phyloP scores from a whole-genome alignment of 768 basidiomycete species.

The Phanerochaete carnosa region DNA sequence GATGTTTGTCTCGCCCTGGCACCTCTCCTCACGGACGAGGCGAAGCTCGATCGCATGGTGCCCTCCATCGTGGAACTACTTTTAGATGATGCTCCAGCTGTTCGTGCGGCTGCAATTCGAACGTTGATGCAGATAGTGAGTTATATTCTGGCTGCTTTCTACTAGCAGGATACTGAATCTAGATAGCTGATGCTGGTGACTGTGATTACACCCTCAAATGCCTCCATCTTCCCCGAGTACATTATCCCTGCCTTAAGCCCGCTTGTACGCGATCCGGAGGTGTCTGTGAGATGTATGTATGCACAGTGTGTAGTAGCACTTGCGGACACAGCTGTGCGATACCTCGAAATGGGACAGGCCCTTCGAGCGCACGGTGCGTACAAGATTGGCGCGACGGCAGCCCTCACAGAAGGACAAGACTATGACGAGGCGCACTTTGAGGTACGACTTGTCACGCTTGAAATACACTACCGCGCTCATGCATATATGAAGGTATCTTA shows the following conservation, averaged over 20 bases:
- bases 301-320: slow-evolving; percentile 85
- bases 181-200: slow-evolving; percentile 56
- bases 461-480: background rate
- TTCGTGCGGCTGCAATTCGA: slow-evolving; percentile 76
- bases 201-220: slow-evolving; percentile 61
- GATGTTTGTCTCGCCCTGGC: slow-evolving; percentile 84
- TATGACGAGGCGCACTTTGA: slow-evolving; percentile 81
- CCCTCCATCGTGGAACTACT: slow-evolving; percentile 89
- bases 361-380: slow-evolving; percentile 79
- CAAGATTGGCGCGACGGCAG: slow-evolving; percentile 41
- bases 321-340: slow-evolving; percentile 82
- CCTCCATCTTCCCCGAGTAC: slow-evolving; percentile 89
- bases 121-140: slow-evolving; percentile 82
- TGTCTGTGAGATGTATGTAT: slow-evolving; percentile 74
- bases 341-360: slow-evolving; percentile 92
- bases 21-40: slow-evolving; percentile 86
- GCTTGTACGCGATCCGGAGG: slow-evolving; percentile 79
- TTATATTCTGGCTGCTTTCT: slow-evolving; percentile 14
- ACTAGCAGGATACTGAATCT: background rate
- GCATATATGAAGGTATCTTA: slow-evolving; percentile 69
- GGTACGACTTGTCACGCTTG: slow-evolving; percentile 36
- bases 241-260: slow-evolving; percentile 88
- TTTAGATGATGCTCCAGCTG: slow-evolving; percentile 79
- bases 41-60: slow-evolving; percentile 88
- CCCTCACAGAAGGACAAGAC: slow-evolving; percentile 50